Evolutionary conservation across 768 basidiomycete genomes (phyloP).

Genomic region (Termitomyces sp.): DNA sequence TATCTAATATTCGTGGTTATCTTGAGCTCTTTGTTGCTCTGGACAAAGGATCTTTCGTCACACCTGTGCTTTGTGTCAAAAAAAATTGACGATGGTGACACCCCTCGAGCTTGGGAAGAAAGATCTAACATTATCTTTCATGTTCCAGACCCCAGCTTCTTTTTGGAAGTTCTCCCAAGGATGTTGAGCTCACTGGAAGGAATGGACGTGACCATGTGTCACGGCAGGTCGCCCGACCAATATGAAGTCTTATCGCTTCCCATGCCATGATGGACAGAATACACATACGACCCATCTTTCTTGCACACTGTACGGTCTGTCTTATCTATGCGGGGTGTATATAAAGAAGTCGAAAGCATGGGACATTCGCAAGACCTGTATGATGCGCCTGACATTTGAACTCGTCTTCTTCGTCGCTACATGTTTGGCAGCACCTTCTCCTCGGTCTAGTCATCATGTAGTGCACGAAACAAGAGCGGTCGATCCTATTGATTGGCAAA

Average conservation of each 20-base stretch:
- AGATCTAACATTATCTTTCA: not conserved
- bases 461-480: slow-evolving; percentile 22
- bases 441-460: slow-evolving; percentile 19
- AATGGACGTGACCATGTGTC: not conserved
- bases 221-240: not conserved
- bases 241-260: not conserved
- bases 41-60: not conserved
- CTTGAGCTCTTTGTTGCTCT: not conserved
- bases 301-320: not conserved
- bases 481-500: slow-evolving; percentile 22
- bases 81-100: no score
- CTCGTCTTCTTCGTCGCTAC: slow-evolving; percentile 9
- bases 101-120: not conserved
- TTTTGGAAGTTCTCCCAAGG: not conserved
- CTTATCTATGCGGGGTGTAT: not conserved
- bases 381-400: slow-evolving; percentile 3
- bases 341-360: not conserved
- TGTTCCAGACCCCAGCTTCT: not conserved
- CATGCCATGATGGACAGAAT: not conserved
- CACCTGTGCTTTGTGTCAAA: not conserved
- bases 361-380: not conserved
- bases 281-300: not conserved
- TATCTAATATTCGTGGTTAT: not conserved
- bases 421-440: slow-evolving; percentile 16
- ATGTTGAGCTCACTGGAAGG: not conserved